These are phyloP conservation scores for Sarcodon aspratus DNA, from an alignment of 768 basidiomycete species.

Conservation along the genomic window DNA sequence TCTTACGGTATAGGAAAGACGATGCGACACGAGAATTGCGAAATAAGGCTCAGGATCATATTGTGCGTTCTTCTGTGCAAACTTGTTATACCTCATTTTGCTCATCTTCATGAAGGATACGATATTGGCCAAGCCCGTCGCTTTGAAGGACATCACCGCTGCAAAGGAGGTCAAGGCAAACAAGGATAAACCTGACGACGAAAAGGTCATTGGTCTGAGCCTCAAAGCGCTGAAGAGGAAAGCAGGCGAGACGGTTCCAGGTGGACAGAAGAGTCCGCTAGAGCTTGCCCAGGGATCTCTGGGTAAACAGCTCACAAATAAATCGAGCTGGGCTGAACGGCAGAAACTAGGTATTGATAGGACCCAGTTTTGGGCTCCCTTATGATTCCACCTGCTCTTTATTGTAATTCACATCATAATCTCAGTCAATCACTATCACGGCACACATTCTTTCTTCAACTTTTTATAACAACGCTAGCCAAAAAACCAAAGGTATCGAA, in stretches of 20 bases:
- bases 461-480: neutral
- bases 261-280: slow-evolving; percentile 45
- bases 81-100: slow-evolving; percentile 3
- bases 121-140: slow-evolving; percentile 54
- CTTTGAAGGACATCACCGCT: slow-evolving; percentile 30
- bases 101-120: slow-evolving; percentile 37
- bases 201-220: slow-evolving; percentile 2
- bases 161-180: slow-evolving; percentile 23
- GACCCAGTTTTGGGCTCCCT: slow-evolving; percentile 11
- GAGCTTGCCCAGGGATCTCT: slow-evolving; percentile 40
- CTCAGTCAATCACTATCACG: neutral
- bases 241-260: slow-evolving; percentile 48
- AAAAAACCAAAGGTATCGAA: neutral
- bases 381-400: slow-evolving; percentile 3
- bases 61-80: slow-evolving; percentile 34
- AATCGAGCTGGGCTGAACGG: slow-evolving; percentile 13
- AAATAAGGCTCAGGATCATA: slow-evolving; percentile 49
- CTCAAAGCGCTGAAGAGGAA: slow-evolving; percentile 9
- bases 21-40: slow-evolving; percentile 37
- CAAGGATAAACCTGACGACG: slow-evolving; percentile 18
- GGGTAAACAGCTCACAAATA: slow-evolving; percentile 10
- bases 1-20: slow-evolving; percentile 44
- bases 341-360: slow-evolving; percentile 19
- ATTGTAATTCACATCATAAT: too few species aligned
- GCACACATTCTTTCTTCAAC: neutral